Base-by-base conservation (phyloP, 2,329 filamentous ascomycete species). In the Sclerotinia minor region DNA sequence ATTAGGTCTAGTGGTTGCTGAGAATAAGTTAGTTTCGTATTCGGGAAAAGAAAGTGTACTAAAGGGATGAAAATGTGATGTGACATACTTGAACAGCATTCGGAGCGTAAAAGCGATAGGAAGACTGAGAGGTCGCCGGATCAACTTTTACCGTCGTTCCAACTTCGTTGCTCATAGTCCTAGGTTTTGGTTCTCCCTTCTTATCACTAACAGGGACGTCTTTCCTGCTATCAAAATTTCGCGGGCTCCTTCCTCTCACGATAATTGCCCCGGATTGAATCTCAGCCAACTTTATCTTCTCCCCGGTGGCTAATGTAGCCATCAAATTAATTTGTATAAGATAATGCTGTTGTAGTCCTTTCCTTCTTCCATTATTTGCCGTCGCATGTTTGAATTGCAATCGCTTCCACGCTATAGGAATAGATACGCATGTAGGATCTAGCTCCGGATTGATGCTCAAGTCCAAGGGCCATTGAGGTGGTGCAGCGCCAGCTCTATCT, bases 381-480 rank as follows among this genome's bases (percentile, higher is more conserved):
- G 94, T 98, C 2, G 94, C 94, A 73, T 97, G 95, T 75, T 96
- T 92, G 79, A 98, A 98, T 78, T 98, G 94, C 68, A 98, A 80
- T 65, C 94, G 84, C 79, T 97, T 97, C 94, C 94, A 98, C 45
- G 92, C 89, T 65, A 97, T 89, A 1, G 93, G 91, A 68, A 97
- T 87, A 50, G 87, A 91, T 11, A 94, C 88, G 67, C 88, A 90
- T 67, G 91, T 88, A 1, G 89, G 89, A 75, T 96, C 93, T 47
- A 96, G 85, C 83, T 81, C 92, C 81, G 87, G 85, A 26, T 85
- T 86, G 38, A 81, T 80, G 63, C 79, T 78, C 5, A 88, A 76
- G 72, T 89, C 86, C 35, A 89, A 76, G 0, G 83, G 78, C 55
- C 87, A 80, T 65, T 82, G 82, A 0, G 85, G 83, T 47, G 87